These are phyloP conservation scores for Bolboschoenoplectus hybrid DNA, from an alignment of 202 grass and related monocot genomes.

Conservation along the genomic window DNA sequence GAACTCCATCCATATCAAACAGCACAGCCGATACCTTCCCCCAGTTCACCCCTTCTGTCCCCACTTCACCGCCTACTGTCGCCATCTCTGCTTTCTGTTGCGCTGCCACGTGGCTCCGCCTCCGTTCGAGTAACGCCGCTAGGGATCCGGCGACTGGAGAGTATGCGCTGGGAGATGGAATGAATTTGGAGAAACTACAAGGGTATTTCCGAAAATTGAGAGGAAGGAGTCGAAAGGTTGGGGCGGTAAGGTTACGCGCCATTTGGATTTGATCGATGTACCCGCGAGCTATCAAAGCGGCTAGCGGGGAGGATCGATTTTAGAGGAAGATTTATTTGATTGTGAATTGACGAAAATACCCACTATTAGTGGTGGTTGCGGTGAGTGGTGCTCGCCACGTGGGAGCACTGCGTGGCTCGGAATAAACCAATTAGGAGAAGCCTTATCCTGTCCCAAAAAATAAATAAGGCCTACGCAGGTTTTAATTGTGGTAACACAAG, in stretches of 20 bases:
- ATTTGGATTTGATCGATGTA: conserved; percentile 49
- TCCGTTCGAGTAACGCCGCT: background rate
- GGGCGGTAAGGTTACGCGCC: conserved; percentile 59
- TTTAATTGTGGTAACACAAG: background rate
- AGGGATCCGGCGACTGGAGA: conserved; percentile 46
- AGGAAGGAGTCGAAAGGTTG: conserved; percentile 45
- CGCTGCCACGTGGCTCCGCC: conserved; percentile 40
- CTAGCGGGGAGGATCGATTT: background rate
- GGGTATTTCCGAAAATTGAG: conserved; percentile 45
- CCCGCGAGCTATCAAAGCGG: background rate
- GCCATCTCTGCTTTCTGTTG: conserved; percentile 49
- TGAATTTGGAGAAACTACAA: conserved; percentile 37
- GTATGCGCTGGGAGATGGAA: conserved; percentile 42
- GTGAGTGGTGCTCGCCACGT: background rate
- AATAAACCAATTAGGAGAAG: background rate
- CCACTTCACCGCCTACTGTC: conserved; percentile 34
- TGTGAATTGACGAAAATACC: conserved; percentile 28
- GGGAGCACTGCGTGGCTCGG: background rate
- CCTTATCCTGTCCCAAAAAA: conserved; percentile 19
- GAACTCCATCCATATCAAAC: conserved; percentile 97
- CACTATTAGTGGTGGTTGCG: background rate
- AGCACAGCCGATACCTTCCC: conserved; percentile 90
- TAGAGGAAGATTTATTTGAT: conserved; percentile 16
- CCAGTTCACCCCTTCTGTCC: conserved; percentile 42
- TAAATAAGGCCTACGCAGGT: background rate